phyloP scores from a whole-genome alignment of 1,284 basidiomycete species.

The Ustilago cynodontis region DNA sequence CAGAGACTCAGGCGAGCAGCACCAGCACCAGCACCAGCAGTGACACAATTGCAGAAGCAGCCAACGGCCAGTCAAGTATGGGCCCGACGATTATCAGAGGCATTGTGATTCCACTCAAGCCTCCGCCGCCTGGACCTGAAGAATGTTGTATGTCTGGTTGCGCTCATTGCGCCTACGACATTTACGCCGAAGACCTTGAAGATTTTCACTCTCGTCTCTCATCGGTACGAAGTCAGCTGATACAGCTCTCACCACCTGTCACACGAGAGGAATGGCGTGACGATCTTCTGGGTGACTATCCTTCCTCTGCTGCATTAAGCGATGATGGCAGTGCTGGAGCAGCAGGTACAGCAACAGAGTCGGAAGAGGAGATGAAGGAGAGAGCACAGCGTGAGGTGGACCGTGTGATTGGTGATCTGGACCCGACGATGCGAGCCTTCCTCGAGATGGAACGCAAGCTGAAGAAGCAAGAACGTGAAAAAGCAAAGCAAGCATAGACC shows the following conservation, averaged over 20 bases:
- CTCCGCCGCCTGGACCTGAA: constrained; percentile 67
- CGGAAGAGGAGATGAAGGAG: constrained; percentile 27
- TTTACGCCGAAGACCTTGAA: constrained; percentile 82
- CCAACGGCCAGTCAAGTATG: constrained; percentile 15
- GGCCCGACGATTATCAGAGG: constrained; percentile 40
- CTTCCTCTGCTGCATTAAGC: constrained; percentile 10
- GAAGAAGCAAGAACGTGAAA: constrained; percentile 50
- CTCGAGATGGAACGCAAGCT: constrained; percentile 64
- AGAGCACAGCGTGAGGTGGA: constrained; percentile 54
- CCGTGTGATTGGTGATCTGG: constrained; percentile 48
- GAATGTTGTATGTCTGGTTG: constrained; percentile 93
- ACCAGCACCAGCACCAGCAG: neutral
- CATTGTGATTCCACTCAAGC: constrained; percentile 55
- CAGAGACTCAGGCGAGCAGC: constrained; percentile 4
- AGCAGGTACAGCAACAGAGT: neutral
- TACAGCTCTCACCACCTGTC: constrained; percentile 73
- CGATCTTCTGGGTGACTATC: constrained; percentile 70
- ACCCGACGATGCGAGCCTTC: constrained; percentile 66
- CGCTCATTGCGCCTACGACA: constrained; percentile 86
- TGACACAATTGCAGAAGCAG: neutral
- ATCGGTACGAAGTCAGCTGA: constrained; percentile 74
- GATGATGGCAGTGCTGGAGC: constrained; percentile 3
- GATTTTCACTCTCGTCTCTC: constrained; percentile 76
- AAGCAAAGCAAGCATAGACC: constrained; percentile 13
- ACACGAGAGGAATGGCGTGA: constrained; percentile 77